A percentile compares a stretch with the other conserved stretches of the same genome.
Evolutionary conservation across 176 grass and related monocot species (phyloP).

Genomic region (Carex kokanica): DNA sequence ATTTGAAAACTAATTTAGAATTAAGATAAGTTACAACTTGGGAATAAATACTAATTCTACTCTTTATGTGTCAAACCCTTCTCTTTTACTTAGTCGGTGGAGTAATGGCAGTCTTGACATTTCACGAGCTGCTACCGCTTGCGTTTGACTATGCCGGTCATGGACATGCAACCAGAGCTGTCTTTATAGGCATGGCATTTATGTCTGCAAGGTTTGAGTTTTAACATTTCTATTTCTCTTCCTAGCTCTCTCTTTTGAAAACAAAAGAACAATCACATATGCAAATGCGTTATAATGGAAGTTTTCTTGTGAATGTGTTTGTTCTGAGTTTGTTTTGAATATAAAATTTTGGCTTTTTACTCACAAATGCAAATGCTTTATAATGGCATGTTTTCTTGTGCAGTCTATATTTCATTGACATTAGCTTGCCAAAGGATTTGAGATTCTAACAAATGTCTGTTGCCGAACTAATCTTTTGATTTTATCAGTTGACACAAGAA

Average conservation of each 20-base stretch:
- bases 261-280: not conserved
- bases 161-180: constrained; percentile 88
- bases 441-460: constrained; percentile 26
- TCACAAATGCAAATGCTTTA: constrained; percentile 5
- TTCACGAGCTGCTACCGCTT: constrained; percentile 86
- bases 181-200: constrained; percentile 97
- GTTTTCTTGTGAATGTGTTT: not conserved
- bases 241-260: not conserved
- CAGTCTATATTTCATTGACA: constrained; percentile 70
- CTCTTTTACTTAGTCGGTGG: constrained; percentile 59
- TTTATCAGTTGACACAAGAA: not conserved
- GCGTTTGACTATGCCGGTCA: constrained; percentile 94
- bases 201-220: constrained; percentile 86
- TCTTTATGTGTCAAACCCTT: constrained; percentile 12
- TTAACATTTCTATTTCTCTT: constrained; percentile 6
- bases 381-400: not conserved
- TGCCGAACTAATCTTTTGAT: not conserved
- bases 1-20: not conserved
- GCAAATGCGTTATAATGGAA: too few species aligned
- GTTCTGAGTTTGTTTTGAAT: not conserved
- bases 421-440: constrained; percentile 72
- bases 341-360: not conserved
- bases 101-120: constrained; percentile 89
- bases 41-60: not conserved
- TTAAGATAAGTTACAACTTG: not conserved